Conservation (phyloP, 1,284 basidiomycete species). For the Golubevia sp. region DNA sequence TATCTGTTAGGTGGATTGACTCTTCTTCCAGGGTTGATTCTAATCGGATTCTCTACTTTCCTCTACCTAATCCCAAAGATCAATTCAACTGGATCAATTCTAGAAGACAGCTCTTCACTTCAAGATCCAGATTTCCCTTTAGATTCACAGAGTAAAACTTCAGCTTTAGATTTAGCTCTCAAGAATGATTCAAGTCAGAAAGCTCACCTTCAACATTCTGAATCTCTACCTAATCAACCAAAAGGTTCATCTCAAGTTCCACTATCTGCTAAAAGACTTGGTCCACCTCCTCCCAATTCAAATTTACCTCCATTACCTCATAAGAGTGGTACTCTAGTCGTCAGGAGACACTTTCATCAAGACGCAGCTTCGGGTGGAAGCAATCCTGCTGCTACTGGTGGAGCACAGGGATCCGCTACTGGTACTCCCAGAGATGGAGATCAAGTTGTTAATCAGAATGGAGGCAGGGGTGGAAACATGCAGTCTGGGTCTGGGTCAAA, state of each 20-base stretch:
- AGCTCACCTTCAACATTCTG: no score
- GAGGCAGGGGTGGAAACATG: not conserved
- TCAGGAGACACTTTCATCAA: slow-evolving; percentile 9
- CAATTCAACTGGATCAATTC: not conserved
- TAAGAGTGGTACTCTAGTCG: slow-evolving; percentile 37
- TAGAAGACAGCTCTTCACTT: not conserved
- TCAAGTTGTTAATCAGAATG: not conserved
- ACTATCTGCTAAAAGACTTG: slow-evolving; percentile 31
- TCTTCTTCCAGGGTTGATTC: slow-evolving; percentile 44
- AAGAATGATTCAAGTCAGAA: slow-evolving; percentile 15
- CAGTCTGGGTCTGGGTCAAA: not conserved
- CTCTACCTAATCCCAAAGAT: slow-evolving; percentile 16
- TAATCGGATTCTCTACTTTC: slow-evolving; percentile 23
- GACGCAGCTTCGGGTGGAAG: not conserved
- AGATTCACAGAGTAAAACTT: slow-evolving; percentile 19
- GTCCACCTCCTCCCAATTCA: slow-evolving; percentile 18
- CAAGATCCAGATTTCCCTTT: not conserved
- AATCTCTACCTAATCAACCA: no score
- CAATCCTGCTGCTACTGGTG: not conserved
- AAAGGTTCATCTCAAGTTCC: slow-evolving; percentile 10
- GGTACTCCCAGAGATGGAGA: not conserved
- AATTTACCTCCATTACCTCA: slow-evolving; percentile 21
- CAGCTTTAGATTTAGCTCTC: slow-evolving; percentile 34
- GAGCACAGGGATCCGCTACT: not conserved
- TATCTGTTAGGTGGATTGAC: slow-evolving; percentile 58